Base-by-base conservation (phyloP, 2,329 filamentous ascomycete genomes). In the Arthrobotrys pseudoclavata region DNA sequence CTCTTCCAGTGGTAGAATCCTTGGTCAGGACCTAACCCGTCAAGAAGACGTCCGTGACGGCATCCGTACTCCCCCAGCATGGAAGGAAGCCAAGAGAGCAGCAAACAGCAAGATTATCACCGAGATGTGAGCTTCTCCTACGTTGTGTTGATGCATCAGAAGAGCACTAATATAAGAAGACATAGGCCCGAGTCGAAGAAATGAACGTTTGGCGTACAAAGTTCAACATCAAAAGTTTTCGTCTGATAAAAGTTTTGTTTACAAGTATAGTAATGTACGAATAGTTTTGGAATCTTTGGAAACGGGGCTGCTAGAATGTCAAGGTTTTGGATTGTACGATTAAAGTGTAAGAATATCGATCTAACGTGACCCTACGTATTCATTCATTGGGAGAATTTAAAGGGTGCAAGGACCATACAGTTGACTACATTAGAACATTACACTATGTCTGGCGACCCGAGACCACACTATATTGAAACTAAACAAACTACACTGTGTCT, bases 31-130 rank as follows among this genome's bases (percentile, higher is more conserved):
- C 26, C 29, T 70, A 1, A 70, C 66, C 12, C 60, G 52, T 29
- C 26, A 40, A 18, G 72, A 70, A 63, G 74, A 77, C 26, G 52
- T 77, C 31, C 42, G 61, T 7, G 74, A 77, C 34, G 61, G 74
- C 4, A 45, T 61, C 2, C 67, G 52, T 18, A 77, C 74, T 3
- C 61, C 61, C 12, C 5, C 68, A 40, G 67, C 53, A 20, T 77
- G 74, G 74, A 77, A 71, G 24, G 67, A 77, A 22, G 74, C 74
- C 4, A 77, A 77, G 20, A 64, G 67, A 40, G 67, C 74, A 10
- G 74, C 74, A 1, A 18, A 77, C 24, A 77, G 67, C 31, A 77
- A 77, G 24, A 77, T 77, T 24, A 71, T 77, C n/a, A 77, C 67
- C 7, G 74, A 77, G 18, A 71, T 77, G 67, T 71, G 24, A 68